Base-by-base conservation (phyloP, 1,284 basidiomycete species). In the Puccinia polysora region DNA sequence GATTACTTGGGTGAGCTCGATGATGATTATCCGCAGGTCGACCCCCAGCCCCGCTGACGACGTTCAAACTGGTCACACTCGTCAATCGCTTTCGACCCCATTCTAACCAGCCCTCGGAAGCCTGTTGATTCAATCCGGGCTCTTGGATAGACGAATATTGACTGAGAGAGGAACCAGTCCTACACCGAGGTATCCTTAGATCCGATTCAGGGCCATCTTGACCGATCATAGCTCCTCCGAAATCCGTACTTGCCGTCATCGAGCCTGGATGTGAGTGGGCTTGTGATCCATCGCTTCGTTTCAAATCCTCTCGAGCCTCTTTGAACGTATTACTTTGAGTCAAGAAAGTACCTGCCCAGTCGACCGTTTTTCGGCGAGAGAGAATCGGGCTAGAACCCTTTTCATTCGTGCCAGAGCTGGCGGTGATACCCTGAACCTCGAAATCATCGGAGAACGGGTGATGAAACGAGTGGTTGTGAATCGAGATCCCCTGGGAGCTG, bases 81-180 rank as follows among this genome's bases (percentile, higher is more conserved):
- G 70, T 73, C 40, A 73, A 47, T 20, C 70, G 34, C 47, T 73
- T 73, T 45, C 70, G 47, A 14, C 70, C 70, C 70, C 70, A 73
- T 43, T 73, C 70, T 4, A 73, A 40, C 70, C 70, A 73, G 23
- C 62, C 60, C 38, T 73, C 70, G 34, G 23, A 20, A 15, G 6
- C 7, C 8, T 28, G 25, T 6, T 47, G 60, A 28, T 15, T 47
- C 4, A 36, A 40, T 12, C 40, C 10, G 32, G 36, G 50, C 36
- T 55, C 64, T 14, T 30, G 60, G 32, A n/a, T 47, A 3, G 60
- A 49, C 15, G 60, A 63, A 7, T 23, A 30, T 12, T 25, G n/a
- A n/a, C 60, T 50, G 10, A 65, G 50, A 4, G 64, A 65, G 5
- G 64, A 65, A 36, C 47, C 64, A n/a, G 64, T 65, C 50, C 18